Percentiles rank a stretch among this genome's conserved stretches.
Conservation (phyloP, 164 flowering plant genomes). For the Macadamia integrifolia region DNA sequence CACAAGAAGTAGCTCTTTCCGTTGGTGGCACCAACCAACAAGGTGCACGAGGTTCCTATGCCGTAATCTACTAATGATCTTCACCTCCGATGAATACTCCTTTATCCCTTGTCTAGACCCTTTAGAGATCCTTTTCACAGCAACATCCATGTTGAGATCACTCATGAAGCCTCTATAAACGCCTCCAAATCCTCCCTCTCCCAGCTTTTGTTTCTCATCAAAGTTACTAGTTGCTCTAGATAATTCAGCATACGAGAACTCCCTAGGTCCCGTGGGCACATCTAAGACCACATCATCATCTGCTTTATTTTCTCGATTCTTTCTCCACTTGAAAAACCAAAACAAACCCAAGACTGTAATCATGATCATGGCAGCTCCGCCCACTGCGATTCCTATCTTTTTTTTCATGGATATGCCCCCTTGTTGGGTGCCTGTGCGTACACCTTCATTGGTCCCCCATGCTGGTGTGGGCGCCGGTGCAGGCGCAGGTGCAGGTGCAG, state of each 20-base stretch:
- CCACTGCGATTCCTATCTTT: constrained; percentile 13
- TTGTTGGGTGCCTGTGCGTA: background rate
- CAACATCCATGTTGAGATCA: too few species aligned
- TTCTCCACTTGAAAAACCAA: background rate
- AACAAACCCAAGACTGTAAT: background rate
- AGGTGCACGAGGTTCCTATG: constrained; percentile 38
- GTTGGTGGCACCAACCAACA: too few species aligned
- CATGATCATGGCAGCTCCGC: constrained; percentile 7
- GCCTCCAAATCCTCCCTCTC: constrained; percentile 8
- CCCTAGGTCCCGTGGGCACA: constrained; percentile 13
- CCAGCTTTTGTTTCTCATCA: too few species aligned
- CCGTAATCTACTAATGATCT: constrained; percentile 19
- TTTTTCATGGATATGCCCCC: background rate
- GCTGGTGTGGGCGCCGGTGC: too few species aligned
- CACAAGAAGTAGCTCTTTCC: too few species aligned
- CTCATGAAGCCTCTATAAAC: too few species aligned
- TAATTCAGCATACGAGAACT: constrained; percentile 15
- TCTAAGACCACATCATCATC: background rate
- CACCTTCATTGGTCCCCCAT: too few species aligned
- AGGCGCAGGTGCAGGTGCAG: too few species aligned
- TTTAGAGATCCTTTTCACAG: too few species aligned
- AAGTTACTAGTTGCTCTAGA: background rate
- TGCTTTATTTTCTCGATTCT: background rate
- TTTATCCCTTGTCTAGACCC: constrained; percentile 17
- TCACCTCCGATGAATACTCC: constrained; percentile 25